These are phyloP conservation scores for Pharus latifolius DNA, from an alignment of 176 grass and related monocot genomes.

Conservation along the genomic window DNA sequence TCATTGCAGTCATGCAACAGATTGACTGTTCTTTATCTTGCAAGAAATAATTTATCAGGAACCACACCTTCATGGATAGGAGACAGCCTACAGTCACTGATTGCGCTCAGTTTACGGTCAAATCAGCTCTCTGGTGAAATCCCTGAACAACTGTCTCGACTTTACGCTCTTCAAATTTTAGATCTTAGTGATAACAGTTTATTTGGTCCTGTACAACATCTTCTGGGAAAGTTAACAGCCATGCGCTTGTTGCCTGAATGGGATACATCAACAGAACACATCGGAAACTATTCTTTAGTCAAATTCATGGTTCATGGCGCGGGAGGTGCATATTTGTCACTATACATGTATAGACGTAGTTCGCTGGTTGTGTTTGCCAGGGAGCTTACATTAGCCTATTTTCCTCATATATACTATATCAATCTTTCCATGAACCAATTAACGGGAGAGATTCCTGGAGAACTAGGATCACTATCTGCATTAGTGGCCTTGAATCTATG, in stretches of 20 bases:
- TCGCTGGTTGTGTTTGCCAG: no score
- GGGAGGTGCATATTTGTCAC: neutral
- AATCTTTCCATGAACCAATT: neutral
- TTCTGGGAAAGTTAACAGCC: neutral
- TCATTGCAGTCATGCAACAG: neutral
- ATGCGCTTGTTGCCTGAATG: neutral
- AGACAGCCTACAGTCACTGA: neutral
- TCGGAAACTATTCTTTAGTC: no score
- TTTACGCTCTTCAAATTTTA: neutral
- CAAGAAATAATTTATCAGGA: constrained; percentile 1
- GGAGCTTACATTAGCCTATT: no score
- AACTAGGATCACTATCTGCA: neutral
- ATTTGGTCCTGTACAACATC: neutral
- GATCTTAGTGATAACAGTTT: neutral
- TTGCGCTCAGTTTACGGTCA: neutral
- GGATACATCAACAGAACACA: no score
- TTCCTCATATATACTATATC: no score
- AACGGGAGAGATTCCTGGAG: constrained; percentile 9
- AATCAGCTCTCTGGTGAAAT: constrained; percentile 4
- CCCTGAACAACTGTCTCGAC: neutral
- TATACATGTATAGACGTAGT: no score
- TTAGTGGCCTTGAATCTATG: fast-evolving
- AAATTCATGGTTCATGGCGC: neutral
- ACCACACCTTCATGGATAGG: constrained; percentile 16
- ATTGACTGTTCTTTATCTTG: neutral